Evolutionary conservation across 306 rosid genomes (phyloP).

Genomic region (Trifolium subterraneum): DNA sequence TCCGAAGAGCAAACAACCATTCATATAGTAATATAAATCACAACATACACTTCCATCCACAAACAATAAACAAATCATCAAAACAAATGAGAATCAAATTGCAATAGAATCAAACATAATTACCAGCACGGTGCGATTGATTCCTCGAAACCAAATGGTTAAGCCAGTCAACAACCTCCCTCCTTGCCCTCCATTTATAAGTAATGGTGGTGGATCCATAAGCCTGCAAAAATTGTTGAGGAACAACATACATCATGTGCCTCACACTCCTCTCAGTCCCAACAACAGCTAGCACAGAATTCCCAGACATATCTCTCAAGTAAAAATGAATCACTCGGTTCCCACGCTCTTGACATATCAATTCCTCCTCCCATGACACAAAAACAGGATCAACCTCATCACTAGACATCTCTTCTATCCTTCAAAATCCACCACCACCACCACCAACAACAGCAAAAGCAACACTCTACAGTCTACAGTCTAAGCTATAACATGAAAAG

Average conservation of each 20-base stretch:
- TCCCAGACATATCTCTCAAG: conserved; percentile 61
- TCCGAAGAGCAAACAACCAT: conserved; percentile 17
- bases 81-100: conserved; percentile 23
- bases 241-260: conserved; percentile 82
- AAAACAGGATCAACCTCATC: conserved; percentile 49
- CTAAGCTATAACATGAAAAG: conserved; percentile 40
- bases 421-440: conserved; percentile 15
- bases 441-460: no score
- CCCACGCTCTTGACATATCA: conserved; percentile 75
- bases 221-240: conserved; percentile 59
- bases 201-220: conserved; percentile 53
- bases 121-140: conserved; percentile 22
- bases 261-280: conserved; percentile 93
- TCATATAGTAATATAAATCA: background rate
- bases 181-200: conserved; percentile 75
- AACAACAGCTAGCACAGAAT: conserved; percentile 67
- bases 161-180: conserved; percentile 88
- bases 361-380: conserved; percentile 85
- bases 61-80: conserved; percentile 1
- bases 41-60: conserved; percentile 9
- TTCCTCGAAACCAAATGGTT: conserved; percentile 59
- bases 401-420: conserved; percentile 45
- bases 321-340: conserved; percentile 77
- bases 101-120: conserved; percentile 43
- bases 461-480: no score